Percentiles rank a stretch among this genome's conserved stretches.
Conservation (phyloP, 2,329 filamentous ascomycete species). For the Fulvia fulva region DNA sequence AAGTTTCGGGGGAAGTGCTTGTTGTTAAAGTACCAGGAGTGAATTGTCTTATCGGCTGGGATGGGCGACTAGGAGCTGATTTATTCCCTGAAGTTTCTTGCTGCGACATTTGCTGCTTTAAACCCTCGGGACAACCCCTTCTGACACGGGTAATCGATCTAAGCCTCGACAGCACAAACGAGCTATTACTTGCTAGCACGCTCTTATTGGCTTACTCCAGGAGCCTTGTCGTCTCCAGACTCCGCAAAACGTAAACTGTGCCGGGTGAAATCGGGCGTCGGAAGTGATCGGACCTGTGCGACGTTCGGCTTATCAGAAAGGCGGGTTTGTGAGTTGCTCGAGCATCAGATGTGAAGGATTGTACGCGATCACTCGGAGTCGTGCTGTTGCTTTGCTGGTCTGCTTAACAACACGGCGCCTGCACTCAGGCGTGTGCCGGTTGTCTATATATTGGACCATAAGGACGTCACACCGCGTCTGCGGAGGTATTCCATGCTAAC, state of each 20-base stretch:
- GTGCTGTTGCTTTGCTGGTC: background rate
- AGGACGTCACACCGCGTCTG: background rate
- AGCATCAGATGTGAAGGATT: background rate
- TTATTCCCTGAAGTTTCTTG: background rate
- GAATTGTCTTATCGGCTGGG: background rate
- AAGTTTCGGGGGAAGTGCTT: background rate
- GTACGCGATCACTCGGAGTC: background rate
- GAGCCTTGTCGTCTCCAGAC: background rate
- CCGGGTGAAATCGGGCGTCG: background rate
- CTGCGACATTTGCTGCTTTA: background rate
- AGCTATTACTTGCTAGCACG: background rate
- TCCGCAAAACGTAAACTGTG: background rate
- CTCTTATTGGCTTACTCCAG: background rate
- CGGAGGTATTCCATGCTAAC: background rate
- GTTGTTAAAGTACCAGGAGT: background rate
- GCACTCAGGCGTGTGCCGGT: background rate
- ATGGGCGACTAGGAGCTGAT: background rate
- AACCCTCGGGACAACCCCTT: constrained; percentile 1
- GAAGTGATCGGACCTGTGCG: background rate
- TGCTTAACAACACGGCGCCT: background rate
- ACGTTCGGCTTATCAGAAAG: background rate
- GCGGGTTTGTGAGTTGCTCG: background rate
- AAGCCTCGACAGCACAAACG: background rate
- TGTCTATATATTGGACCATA: background rate
- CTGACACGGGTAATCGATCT: constrained; percentile 2